Evolutionary conservation across 345 rosid genomes (phyloP), one percentile per base, ranked within the genome.

Genomic region (Syzygium aromaticum): DNA sequence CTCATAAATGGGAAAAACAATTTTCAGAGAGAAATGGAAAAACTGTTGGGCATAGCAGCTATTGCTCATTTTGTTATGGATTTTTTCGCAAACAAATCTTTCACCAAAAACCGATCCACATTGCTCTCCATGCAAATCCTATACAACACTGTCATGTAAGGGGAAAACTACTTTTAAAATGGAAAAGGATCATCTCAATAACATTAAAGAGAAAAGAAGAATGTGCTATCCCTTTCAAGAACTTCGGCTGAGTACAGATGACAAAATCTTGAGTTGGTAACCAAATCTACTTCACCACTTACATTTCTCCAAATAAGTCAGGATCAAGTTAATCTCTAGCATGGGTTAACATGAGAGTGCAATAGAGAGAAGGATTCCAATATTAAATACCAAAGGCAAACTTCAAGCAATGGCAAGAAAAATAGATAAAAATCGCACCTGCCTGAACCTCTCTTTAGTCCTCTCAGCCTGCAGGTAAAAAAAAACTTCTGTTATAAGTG

Each of bases 381-480:
- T 14, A 52, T 17, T 16, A 52, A 25, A 33, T 30, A n/a, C n/a
- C 49, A 17, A 56, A 57, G 51, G 49, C 54, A 84, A 84, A 67
- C 49, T 80, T 43, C 78, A 85, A 5, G 22, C 6, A 17, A 30
- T 25, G 7, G 12, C 73, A 19, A 54, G 87, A 77, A 46, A 51
- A 30, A 52, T 38, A 85, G 88, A 25, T 82, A 16, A n/a, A 64
- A 64, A 43, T 53, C 16, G 73, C 87, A 95, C 98, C 98, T 92
- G 98, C 87, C 90, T 93, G 77, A 89, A 91, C 88, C 98, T 93
- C 89, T 95, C 95, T 90, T 88, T 95, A 9, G 94, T 91, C 91
- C 91, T 91, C 90, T 94, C 95, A 77, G 91, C 96, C 98, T 95
- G 93, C 91, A 91, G 63, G 87, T 51, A 54, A 84, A 85, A 59